Evolutionary conservation across 345 rosid species (phyloP).

Genomic region (Clausena lansium): DNA sequence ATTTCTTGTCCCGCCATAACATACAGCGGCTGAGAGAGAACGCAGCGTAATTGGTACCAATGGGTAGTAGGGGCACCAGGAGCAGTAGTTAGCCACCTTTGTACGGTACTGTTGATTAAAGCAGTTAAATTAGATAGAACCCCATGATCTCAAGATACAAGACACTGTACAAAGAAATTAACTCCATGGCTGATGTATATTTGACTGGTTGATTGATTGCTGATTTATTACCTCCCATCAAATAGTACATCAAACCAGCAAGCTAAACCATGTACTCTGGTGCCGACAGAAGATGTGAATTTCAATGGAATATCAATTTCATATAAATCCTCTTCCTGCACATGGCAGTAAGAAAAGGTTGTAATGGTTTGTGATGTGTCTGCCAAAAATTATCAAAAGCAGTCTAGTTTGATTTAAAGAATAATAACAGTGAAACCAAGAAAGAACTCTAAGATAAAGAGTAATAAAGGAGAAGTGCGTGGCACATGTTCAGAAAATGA

Average conservation of each 20-base stretch:
- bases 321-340: constrained; percentile 87
- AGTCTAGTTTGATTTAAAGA: neutral
- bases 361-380: neutral
- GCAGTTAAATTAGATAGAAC: neutral
- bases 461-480: neutral
- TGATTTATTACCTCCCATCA: constrained; percentile 69
- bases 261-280: constrained; percentile 94
- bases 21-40: constrained; percentile 86
- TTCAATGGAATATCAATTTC: constrained; percentile 89
- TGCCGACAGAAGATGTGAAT: constrained; percentile 76
- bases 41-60: constrained; percentile 97
- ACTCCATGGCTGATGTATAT: neutral
- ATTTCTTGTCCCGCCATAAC: constrained; percentile 99
- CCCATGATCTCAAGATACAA: neutral
- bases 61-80: constrained; percentile 84
- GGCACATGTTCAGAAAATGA: neutral
- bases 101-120: constrained; percentile 66
- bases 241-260: constrained; percentile 98
- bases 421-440: neutral
- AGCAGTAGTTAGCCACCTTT: constrained; percentile 95
- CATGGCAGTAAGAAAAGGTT: constrained; percentile 7
- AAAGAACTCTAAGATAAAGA: neutral
- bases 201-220: neutral
- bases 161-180: neutral
- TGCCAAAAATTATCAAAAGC: constrained; percentile 13